Percentiles rank a stretch among this genome's conserved stretches.
Evolutionary conservation across 805 yeast genomes (phyloP).

Genomic region (Saturnispora galanensis): DNA sequence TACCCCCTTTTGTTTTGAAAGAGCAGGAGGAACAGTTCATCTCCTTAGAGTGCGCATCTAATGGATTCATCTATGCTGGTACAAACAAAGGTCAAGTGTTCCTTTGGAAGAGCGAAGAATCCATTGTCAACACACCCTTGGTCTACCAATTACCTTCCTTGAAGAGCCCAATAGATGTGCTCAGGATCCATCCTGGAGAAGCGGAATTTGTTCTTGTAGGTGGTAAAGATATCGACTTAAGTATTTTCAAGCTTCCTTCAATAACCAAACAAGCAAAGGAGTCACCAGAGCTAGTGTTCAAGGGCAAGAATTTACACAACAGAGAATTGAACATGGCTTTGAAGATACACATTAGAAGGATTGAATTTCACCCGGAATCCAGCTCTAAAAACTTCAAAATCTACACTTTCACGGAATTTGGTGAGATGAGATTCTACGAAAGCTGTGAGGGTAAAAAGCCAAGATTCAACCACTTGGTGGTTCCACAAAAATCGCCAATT

Average conservation of each 20-base stretch:
- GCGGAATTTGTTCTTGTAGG: constrained; percentile 65
- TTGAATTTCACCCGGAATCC: constrained; percentile 34
- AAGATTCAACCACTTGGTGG: constrained; percentile 33
- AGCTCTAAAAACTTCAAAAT: constrained; percentile 36
- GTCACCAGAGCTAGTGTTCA: constrained; percentile 36
- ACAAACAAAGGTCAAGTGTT: constrained; percentile 12
- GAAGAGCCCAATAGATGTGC: constrained; percentile 23
- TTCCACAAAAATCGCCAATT: constrained; percentile 14
- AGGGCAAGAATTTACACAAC: constrained; percentile 76
- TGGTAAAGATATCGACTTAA: constrained; percentile 74
- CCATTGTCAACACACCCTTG: constrained; percentile 20
- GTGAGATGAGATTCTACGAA: constrained; percentile 68
- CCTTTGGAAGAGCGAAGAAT: constrained; percentile 12
- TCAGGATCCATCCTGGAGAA: constrained; percentile 10
- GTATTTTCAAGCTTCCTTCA: constrained; percentile 30
- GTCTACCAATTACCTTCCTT: constrained; percentile 22
- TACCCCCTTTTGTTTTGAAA: not conserved
- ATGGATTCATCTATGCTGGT: constrained; percentile 7
- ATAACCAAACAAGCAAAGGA: constrained; percentile 4
- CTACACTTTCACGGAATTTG: constrained; percentile 61
- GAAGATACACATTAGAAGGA: constrained; percentile 67
- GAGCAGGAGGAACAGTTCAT: constrained; percentile 8
- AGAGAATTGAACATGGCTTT: constrained; percentile 70
- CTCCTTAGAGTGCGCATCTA: constrained; percentile 18
- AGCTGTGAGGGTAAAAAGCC: constrained; percentile 65